Evolutionary conservation across 176 grass and related monocot species (phyloP).

Genomic region (Cenchrus purpureus): DNA sequence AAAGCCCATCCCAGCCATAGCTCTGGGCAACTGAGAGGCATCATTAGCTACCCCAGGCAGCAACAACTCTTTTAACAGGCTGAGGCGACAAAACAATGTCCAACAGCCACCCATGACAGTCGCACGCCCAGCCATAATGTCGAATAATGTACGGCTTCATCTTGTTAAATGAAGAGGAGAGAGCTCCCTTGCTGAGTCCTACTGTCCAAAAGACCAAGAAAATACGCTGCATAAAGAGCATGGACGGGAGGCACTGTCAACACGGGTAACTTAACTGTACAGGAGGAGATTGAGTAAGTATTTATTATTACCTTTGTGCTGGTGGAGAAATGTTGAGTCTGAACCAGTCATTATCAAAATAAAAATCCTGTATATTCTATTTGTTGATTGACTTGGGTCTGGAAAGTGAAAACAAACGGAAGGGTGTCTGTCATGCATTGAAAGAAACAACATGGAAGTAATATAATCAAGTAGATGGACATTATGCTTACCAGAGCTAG

Average conservation of each 20-base stretch:
- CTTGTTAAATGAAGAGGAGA: constrained; percentile 39
- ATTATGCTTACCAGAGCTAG: constrained; percentile 49
- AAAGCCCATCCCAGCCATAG: neutral
- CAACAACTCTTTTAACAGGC: constrained; percentile 2
- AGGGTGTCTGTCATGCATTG: neutral
- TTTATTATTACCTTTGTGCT: constrained; percentile 40
- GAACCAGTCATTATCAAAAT: constrained; percentile 34
- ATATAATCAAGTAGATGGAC: neutral
- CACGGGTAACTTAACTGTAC: neutral
- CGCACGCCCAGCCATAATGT: neutral
- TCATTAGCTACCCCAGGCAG: neutral
- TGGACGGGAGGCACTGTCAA: constrained; percentile 8
- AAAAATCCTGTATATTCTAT: constrained; percentile 32
- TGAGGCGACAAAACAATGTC: neutral
- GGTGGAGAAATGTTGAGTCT: neutral
- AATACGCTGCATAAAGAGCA: constrained; percentile 33
- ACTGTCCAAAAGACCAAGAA: constrained; percentile 53
- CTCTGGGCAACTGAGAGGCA: neutral
- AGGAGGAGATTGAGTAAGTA: neutral
- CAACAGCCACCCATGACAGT: neutral
- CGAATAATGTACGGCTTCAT: constrained; percentile 41
- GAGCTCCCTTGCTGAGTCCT: constrained; percentile 14
- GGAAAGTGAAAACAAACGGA: constrained; percentile 25
- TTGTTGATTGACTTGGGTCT: constrained; percentile 23
- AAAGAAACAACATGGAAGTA: neutral